Base-by-base conservation (phyloP, 305 asterid genomes). In the Fraxinus latifolia region DNA sequence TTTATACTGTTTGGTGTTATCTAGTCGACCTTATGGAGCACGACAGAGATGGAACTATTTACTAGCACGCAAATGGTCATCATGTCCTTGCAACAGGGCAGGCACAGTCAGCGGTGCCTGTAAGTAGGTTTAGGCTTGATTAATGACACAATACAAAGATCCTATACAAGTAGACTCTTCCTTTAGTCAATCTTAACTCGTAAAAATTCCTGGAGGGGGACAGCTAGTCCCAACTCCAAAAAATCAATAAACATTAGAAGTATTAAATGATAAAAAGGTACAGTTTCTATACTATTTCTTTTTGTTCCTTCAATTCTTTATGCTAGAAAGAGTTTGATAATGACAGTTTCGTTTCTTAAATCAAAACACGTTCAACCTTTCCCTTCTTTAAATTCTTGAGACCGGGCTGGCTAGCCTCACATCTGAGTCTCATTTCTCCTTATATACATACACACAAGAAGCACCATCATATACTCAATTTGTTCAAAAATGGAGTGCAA, bases 41-140 rank as follows among this genome's bases (percentile, higher is more conserved):
- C 3, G 17, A 12, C 58, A 47, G 14, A 47, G 58, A 3, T 14
- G 58, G 14, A 47, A 47, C 58, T 12, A 47, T 47, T 44, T 14
- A 44, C 55, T 47, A 0, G 58, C 58, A 47, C 12, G 12, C 62
- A 33, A 58, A 58, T 58, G 68, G 68, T 19, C 68, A 58, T 58
- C 68, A 6, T 5, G 68, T 34, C 42, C 76, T 34, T 11, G 25
- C 3, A 37, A 21, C 14, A 79, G 82, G 34, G 47, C 79, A 58
- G 76, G 60, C 58, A 72, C 50, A n/a, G 79, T 79, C 82, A 42
- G 14, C 58, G 33, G 88, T 88, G 79, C 75, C 82, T 87, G 78
- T 78, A 83, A 86, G 88, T 80, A 87, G 93, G 90, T 90, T 74
- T 77, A 84, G 71, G 94, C 92, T 86, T 88, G 91, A 86, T 86